Conservation (phyloP, 192 early-diverging fungal genomes). For the Linnemannia hyalina region DNA sequence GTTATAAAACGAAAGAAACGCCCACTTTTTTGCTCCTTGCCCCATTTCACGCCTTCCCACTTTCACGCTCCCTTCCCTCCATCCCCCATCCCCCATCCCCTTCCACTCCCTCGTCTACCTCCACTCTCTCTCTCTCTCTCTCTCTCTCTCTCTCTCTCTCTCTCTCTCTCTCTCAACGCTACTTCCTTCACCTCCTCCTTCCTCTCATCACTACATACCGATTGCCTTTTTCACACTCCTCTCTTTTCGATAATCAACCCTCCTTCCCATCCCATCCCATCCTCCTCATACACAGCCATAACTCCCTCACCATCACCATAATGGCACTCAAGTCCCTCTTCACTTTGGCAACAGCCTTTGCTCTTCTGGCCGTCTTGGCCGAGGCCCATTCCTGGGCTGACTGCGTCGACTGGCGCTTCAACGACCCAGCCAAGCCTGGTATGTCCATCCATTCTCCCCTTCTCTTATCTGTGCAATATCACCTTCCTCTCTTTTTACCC, state of each 20-base stretch:
- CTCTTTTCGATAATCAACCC: not conserved
- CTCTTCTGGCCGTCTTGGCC: slow-evolving; percentile 19
- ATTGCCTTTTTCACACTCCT: not conserved
- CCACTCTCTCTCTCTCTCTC: not conserved
- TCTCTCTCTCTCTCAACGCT: not conserved
- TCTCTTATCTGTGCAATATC: not conserved
- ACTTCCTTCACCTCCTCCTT: not conserved
- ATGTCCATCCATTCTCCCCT: not conserved
- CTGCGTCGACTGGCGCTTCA: slow-evolving; percentile 53
- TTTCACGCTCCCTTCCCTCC: not conserved
- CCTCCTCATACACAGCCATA: not conserved
- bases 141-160: no score
- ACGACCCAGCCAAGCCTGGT: slow-evolving; percentile 41
- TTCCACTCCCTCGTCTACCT: no score
- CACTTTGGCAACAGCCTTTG: slow-evolving; percentile 27
- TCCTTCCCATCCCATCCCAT: not conserved
- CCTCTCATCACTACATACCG: not conserved
- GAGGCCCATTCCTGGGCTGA: slow-evolving; percentile 52
- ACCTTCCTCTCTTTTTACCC: not conserved
- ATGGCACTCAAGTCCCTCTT: slow-evolving; percentile 9
- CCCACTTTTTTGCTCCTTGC: not conserved
- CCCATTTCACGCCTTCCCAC: slow-evolving; percentile 1
- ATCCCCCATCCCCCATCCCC: no score
- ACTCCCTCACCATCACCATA: not conserved
- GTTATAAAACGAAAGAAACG: no score